These are phyloP conservation scores for Plectranthus barbatus DNA, from an alignment of 257 asterid genomes.

Conservation along the genomic window DNA sequence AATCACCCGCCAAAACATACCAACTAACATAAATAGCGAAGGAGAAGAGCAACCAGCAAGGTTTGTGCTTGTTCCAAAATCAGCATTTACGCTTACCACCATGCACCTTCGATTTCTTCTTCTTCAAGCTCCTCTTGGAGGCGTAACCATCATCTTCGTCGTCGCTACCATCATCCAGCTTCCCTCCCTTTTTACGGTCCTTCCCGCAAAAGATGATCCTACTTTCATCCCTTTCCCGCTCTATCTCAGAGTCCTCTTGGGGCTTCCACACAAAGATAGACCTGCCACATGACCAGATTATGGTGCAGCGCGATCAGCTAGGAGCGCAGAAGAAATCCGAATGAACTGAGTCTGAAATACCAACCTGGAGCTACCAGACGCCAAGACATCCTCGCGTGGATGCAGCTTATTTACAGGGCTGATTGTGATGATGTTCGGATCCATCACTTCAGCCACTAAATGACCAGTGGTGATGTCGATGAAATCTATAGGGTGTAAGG, in stretches of 20 bases:
- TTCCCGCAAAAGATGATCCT: constrained; percentile 56
- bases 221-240: constrained; percentile 30
- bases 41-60: no score
- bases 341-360: background rate
- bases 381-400: constrained; percentile 87
- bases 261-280: constrained; percentile 94
- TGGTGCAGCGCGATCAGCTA: background rate
- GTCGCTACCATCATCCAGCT: constrained; percentile 39
- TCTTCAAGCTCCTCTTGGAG: constrained; percentile 37
- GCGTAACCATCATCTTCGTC: constrained; percentile 31
- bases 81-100: constrained; percentile 31
- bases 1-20: no score
- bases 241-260: constrained; percentile 32
- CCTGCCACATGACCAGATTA: constrained; percentile 24
- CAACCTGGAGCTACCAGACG: constrained; percentile 95
- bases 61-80: background rate
- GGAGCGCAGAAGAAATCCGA: background rate
- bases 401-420: constrained; percentile 93
- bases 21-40: no score
- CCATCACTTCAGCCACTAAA: constrained; percentile 83
- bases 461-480: constrained; percentile 77
- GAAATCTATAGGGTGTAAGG: constrained; percentile 93
- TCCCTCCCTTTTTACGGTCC: constrained; percentile 32
- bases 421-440: constrained; percentile 88
- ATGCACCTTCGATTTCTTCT: constrained; percentile 34